phyloP scores from a whole-genome alignment of 192 early-diverging fungal genomes.

The Coemansia sp. region DNA sequence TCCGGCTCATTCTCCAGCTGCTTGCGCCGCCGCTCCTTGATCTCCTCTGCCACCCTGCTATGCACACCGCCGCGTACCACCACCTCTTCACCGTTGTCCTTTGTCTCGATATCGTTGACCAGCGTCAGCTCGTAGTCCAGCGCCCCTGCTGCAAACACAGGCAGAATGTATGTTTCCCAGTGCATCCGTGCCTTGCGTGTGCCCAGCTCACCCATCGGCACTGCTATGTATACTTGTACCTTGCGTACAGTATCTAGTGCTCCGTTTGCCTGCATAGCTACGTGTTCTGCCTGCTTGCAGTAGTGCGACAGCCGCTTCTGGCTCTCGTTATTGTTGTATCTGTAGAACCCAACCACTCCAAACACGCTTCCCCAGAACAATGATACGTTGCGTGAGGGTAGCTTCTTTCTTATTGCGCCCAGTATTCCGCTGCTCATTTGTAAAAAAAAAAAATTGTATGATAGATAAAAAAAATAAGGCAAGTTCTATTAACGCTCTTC shows the following conservation, averaged over 20 bases:
- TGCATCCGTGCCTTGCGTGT: slow-evolving; percentile 51
- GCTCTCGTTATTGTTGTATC: slow-evolving; percentile 52
- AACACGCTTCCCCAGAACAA: slow-evolving; percentile 45
- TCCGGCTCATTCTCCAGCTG: slow-evolving; percentile 27
- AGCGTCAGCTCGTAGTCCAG: slow-evolving; percentile 54
- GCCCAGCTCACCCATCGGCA: slow-evolving; percentile 52
- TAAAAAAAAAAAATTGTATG: background rate
- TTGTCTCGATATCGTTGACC: slow-evolving; percentile 45
- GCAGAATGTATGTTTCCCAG: slow-evolving; percentile 53
- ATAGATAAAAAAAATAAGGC: background rate
- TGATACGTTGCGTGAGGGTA: slow-evolving; percentile 49
- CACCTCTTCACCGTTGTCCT: slow-evolving; percentile 22
- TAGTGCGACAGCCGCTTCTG: slow-evolving; percentile 36
- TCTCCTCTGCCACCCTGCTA: slow-evolving; percentile 35
- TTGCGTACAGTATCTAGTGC: slow-evolving; percentile 42
- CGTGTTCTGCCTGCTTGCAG: slow-evolving; percentile 29
- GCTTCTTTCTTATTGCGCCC: slow-evolving; percentile 29
- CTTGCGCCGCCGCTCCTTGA: slow-evolving; percentile 49
- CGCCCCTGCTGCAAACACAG: slow-evolving; percentile 53
- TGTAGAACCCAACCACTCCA: slow-evolving; percentile 31
- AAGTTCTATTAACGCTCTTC: too few species aligned
- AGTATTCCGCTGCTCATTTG: slow-evolving; percentile 22
- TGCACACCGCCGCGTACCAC: slow-evolving; percentile 49
- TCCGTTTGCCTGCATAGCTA: slow-evolving; percentile 39
- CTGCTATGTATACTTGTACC: slow-evolving; percentile 46